Evolutionary conservation across 805 yeast genomes (phyloP), one percentile per base, ranked within the genome.

Genomic region (Debaryomyces castellii): DNA sequence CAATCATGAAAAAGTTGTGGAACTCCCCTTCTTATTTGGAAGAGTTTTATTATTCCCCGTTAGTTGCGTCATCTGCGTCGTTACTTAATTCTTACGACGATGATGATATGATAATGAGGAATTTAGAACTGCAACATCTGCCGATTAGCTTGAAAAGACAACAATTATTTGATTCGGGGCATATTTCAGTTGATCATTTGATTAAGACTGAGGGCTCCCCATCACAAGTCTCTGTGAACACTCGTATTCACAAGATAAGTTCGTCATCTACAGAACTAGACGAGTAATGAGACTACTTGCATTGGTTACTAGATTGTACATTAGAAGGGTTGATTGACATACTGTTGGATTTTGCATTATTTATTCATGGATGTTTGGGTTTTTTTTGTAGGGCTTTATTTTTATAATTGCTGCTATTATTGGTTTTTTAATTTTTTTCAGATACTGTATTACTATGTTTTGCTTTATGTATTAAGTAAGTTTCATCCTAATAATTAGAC

Each of bases 1-100:
- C 81, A 7, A 67, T 74, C 16, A 63, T 75, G 58, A 75, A 73
- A 51, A 80, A 75, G 54, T 65, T 80, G 38, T 82, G 87, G 85
- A 76, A 80, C 54, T 81, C 87, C 17, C 88, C 88, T 11, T 74
- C 83, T 2, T 81, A 80, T 54, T 66, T 82, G 46, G 88, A 83
- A 48, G 89, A 83, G 53, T 83, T 83, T 57, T 81, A 82, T 53
- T 76, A 81, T 34, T 79, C 85, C 18, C 68, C 68, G 6, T 53
- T 62, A 41, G 40, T 55, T 16, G 41, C 50, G 5, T 49, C 55
- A 12, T 41, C 54, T 3, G 63, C 69, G 1, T 46, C 51, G 5
- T 54, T 46, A 3, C 55, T 70, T 46, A 66, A 62, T 48, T 67
- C 73, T 14, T 72, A 72, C 51, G 77, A 72, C 51, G 77, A 72